A percentile compares a stretch with the other conserved stretches of the same genome.
Conservation (phyloP, 352 stramenopile genomes). For the Phytopythium montanum region DNA sequence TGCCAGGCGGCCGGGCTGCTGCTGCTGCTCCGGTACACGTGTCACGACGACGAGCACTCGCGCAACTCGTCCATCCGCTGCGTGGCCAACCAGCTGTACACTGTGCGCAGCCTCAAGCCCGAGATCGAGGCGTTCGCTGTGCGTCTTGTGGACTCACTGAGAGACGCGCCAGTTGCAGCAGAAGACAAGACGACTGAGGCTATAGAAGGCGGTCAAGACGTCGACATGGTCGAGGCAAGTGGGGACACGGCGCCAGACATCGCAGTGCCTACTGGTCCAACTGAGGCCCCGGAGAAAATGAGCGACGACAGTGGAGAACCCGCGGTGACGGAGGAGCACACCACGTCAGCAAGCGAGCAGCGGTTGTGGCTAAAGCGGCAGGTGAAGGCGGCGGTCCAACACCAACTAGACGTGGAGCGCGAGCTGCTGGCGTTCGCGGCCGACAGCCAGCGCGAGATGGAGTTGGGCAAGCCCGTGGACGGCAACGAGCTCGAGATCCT, state of each 20-base stretch:
- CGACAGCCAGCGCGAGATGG: slow-evolving; percentile 31
- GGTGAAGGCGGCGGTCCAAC: slow-evolving; percentile 19
- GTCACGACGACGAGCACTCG: slow-evolving; percentile 57
- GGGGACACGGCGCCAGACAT: slow-evolving; percentile 10
- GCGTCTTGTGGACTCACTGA: slow-evolving; percentile 50
- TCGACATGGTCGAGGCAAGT: slow-evolving; percentile 16
- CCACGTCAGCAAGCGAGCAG: neutral
- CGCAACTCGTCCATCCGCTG: slow-evolving; percentile 72
- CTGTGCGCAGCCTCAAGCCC: slow-evolving; percentile 40
- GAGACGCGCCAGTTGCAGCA: slow-evolving; percentile 13
- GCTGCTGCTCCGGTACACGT: slow-evolving; percentile 69
- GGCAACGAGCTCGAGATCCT: slow-evolving; percentile 49
- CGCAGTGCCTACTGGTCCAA: neutral
- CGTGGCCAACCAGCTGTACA: slow-evolving; percentile 78
- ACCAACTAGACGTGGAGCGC: slow-evolving; percentile 17
- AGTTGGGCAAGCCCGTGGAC: slow-evolving; percentile 33
- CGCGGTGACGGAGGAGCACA: neutral
- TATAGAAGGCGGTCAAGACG: slow-evolving; percentile 8
- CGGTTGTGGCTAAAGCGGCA: slow-evolving; percentile 23
- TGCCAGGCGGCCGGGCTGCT: slow-evolving; percentile 47
- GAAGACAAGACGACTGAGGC: slow-evolving; percentile 9
- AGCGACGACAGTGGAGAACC: slow-evolving; percentile 2
- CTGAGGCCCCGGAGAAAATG: neutral
- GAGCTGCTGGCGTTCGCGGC: slow-evolving; percentile 43
- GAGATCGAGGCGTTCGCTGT: slow-evolving; percentile 64